These are phyloP conservation scores for Venturia carpophila DNA, from an alignment of 2,329 filamentous ascomycete species.

Conservation along the genomic window DNA sequence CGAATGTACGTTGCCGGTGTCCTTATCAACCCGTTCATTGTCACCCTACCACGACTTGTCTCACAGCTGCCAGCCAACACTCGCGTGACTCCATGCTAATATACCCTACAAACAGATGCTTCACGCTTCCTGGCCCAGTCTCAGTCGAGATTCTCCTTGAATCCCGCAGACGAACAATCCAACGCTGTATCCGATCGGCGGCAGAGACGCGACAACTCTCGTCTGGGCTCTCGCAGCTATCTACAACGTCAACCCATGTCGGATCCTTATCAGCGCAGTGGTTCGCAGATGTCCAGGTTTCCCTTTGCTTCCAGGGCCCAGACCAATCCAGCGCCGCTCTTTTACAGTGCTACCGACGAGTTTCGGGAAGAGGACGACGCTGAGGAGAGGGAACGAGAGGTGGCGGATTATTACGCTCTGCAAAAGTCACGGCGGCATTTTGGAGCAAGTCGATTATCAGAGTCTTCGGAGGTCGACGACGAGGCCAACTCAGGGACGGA, in stretches of 20 bases:
- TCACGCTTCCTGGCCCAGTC: constrained; percentile 95
- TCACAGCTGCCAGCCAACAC: constrained; percentile 20
- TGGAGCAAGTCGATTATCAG: constrained; percentile 71
- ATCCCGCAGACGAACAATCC: constrained; percentile 14
- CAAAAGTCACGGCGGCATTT: constrained; percentile 86
- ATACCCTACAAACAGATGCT: constrained; percentile 58
- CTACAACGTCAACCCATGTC: constrained; percentile 36
- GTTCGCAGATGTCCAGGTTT: constrained; percentile 66
- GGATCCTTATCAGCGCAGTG: constrained; percentile 68
- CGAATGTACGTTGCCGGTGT: constrained; percentile 61
- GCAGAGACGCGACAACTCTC: constrained; percentile 7
- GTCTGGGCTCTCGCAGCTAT: constrained; percentile 37
- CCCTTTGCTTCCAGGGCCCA: constrained; percentile 67
- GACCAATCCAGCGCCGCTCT: constrained; percentile 53
- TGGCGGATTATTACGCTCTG: constrained; percentile 87
- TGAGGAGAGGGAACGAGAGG: constrained; percentile 79
- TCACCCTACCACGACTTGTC: constrained; percentile 25
- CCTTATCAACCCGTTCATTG: not conserved
- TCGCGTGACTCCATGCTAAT: constrained; percentile 38
- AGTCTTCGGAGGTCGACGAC: constrained; percentile 76
- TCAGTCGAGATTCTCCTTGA: constrained; percentile 66
- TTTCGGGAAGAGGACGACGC: constrained; percentile 91
- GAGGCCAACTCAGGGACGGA: constrained; percentile 47
- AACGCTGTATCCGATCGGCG: not conserved
- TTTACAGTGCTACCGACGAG: constrained; percentile 84